Conservation (phyloP, 2,329 filamentous ascomycete genomes). For the Dactylellina haptotyla region DNA sequence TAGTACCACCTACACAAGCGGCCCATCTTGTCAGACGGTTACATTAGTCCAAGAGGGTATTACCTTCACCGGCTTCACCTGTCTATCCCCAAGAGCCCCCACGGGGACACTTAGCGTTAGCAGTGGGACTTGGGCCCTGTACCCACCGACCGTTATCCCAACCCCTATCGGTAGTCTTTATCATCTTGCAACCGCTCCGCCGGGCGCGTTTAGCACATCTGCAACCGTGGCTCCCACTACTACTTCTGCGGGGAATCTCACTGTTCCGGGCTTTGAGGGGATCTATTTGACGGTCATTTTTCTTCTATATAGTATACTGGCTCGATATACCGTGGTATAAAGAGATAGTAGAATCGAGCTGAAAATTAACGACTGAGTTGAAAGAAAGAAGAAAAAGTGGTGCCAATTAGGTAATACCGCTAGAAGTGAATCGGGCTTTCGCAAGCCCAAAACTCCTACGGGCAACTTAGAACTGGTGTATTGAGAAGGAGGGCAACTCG, state of each 20-base stretch:
- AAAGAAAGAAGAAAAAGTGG: too few species aligned
- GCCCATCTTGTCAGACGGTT: neutral
- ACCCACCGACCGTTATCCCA: neutral
- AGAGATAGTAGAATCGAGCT: too few species aligned
- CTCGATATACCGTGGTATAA: too few species aligned
- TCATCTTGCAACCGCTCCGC: neutral
- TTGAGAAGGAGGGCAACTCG: too few species aligned
- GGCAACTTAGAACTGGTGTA: too few species aligned
- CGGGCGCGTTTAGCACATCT: neutral
- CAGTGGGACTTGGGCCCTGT: neutral
- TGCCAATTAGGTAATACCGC: too few species aligned
- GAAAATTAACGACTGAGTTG: too few species aligned
- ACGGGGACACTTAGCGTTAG: neutral
- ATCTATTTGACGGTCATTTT: neutral
- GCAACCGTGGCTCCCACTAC: neutral
- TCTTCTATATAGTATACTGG: neutral
- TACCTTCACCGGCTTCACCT: neutral
- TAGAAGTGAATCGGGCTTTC: too few species aligned
- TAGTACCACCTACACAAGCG: too few species aligned
- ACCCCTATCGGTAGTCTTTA: conserved; percentile 2
- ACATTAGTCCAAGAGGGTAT: neutral
- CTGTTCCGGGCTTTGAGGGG: neutral
- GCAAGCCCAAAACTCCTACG: too few species aligned
- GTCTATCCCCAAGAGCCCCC: neutral
- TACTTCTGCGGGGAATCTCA: neutral